Evolutionary conservation across 108 stramenopile species (phyloP).

Genomic region (Nitzschia sp.): DNA sequence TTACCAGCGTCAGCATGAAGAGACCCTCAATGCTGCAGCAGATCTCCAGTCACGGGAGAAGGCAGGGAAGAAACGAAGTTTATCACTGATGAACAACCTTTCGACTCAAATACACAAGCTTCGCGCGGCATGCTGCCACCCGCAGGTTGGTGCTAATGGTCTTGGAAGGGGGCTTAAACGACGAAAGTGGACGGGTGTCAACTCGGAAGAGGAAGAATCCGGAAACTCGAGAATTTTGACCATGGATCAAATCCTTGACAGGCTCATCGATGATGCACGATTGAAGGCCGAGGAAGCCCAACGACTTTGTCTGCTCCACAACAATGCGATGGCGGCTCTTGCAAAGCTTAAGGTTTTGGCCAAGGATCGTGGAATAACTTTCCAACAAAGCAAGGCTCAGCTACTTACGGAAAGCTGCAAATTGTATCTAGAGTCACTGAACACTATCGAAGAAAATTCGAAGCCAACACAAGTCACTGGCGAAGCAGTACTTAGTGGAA

Average conservation of each 20-base stretch:
- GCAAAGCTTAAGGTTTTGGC: slow-evolving; percentile 55
- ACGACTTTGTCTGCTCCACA: slow-evolving; percentile 53
- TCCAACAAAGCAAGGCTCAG: slow-evolving; percentile 31
- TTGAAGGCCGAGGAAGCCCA: slow-evolving; percentile 65
- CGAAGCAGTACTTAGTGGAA: slow-evolving; percentile 47
- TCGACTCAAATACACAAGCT: slow-evolving; percentile 46
- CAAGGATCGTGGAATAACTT: slow-evolving; percentile 6
- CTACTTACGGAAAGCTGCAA: slow-evolving; percentile 37
- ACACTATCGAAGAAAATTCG: slow-evolving; percentile 47
- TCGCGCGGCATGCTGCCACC: slow-evolving; percentile 77
- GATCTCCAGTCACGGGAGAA: too few species aligned
- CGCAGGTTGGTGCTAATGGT: slow-evolving; percentile 71
- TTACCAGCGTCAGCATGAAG: slow-evolving; percentile 60
- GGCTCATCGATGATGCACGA: slow-evolving; percentile 66
- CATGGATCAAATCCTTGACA: slow-evolving; percentile 62
- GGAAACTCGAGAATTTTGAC: slow-evolving; percentile 39
- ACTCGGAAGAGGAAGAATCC: background rate
- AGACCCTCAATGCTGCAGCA: slow-evolving; percentile 34
- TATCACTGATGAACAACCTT: slow-evolving; percentile 30
- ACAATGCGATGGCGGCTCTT: slow-evolving; percentile 63
- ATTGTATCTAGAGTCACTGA: slow-evolving; percentile 47
- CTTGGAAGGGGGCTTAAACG: slow-evolving; percentile 21
- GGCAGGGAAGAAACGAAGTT: slow-evolving; percentile 19
- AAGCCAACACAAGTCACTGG: slow-evolving; percentile 40
- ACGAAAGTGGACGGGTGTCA: background rate